Percentiles rank a stretch among this genome's conserved stretches.
phyloP scores from a whole-genome alignment of 75 land plant species.

The Cryptomeria japonica region DNA sequence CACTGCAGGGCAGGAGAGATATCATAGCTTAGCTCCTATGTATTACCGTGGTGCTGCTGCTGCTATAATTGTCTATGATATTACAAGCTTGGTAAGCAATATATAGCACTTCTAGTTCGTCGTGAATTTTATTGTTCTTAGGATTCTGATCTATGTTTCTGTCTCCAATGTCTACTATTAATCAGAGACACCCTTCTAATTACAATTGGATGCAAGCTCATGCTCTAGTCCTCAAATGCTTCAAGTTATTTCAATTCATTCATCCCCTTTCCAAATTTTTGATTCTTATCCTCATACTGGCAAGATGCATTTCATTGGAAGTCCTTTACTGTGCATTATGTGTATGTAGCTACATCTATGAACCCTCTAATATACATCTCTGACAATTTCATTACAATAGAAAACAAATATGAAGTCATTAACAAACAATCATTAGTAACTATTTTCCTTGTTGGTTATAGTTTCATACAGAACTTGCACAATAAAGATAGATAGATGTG shows the following conservation, averaged over 20 bases:
- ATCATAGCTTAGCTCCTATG: conserved; percentile 98
- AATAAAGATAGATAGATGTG: too few species aligned
- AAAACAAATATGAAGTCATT: too few species aligned
- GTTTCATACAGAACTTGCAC: too few species aligned
- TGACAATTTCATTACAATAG: too few species aligned
- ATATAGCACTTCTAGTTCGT: neutral
- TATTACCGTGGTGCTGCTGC: conserved; percentile 98
- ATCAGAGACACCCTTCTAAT: neutral
- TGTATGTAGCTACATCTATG: too few species aligned
- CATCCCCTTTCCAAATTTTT: neutral
- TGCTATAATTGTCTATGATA: conserved; percentile 88
- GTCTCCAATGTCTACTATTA: neutral
- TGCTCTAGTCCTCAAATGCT: neutral
- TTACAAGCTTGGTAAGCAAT: conserved; percentile 30
- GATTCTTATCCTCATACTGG: neutral
- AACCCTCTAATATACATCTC: too few species aligned
- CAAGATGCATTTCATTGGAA: neutral
- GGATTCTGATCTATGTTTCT: neutral
- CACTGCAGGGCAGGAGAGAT: conserved; percentile 98
- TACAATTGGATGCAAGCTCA: neutral
- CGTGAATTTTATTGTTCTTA: neutral
- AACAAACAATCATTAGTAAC: too few species aligned
- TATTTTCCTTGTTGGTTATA: too few species aligned
- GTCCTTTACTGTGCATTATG: neutral
- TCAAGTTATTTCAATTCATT: neutral